Conservation (phyloP, 768 basidiomycete species). For the Coprinopsis strossmayeri region DNA sequence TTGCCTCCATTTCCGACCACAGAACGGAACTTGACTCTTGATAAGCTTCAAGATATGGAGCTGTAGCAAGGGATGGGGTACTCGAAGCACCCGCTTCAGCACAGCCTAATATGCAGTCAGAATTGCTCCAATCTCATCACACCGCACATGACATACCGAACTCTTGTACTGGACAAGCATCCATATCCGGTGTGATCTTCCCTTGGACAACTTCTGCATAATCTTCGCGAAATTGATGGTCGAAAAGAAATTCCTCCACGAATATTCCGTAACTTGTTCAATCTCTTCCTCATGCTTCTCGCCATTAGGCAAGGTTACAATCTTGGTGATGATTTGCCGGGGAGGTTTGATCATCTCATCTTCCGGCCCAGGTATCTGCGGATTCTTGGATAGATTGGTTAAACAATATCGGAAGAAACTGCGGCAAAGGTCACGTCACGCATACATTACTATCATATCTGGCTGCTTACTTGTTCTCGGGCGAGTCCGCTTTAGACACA, state of each 20-base stretch:
- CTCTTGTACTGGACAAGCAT: conserved; percentile 98
- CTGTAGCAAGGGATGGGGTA: conserved; percentile 91
- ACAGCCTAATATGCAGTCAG: conserved; percentile 58
- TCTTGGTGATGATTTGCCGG: conserved; percentile 51
- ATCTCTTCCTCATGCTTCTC: conserved; percentile 79
- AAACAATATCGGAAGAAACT: conserved; percentile 98
- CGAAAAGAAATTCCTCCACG: conserved; percentile 97
- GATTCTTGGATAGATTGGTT: conserved; percentile 63
- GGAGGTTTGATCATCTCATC: conserved; percentile 60
- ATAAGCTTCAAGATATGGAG: conserved; percentile 93
- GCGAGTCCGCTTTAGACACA: conserved; percentile 82
- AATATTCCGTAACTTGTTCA: conserved; percentile 89
- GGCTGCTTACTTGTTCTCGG: conserved; percentile 65
- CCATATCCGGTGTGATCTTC: conserved; percentile 88
- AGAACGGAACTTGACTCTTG: conserved; percentile 98
- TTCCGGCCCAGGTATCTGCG: conserved; percentile 51
- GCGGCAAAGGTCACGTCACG: too few species aligned
- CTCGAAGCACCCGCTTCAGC: conserved; percentile 88
- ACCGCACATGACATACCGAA: conserved; percentile 51
- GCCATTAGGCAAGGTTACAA: conserved; percentile 61
- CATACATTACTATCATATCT: too few species aligned
- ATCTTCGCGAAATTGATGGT: conserved; percentile 97
- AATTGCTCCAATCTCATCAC: not conserved
- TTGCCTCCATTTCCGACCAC: conserved; percentile 96
- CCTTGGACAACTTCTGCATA: conserved; percentile 96